A percentile compares a stretch with the other conserved stretches of the same genome.
These are phyloP conservation scores for Nakaseomyces nivariensis DNA, from an alignment of 1,139 yeast species.

Conservation along the genomic window DNA sequence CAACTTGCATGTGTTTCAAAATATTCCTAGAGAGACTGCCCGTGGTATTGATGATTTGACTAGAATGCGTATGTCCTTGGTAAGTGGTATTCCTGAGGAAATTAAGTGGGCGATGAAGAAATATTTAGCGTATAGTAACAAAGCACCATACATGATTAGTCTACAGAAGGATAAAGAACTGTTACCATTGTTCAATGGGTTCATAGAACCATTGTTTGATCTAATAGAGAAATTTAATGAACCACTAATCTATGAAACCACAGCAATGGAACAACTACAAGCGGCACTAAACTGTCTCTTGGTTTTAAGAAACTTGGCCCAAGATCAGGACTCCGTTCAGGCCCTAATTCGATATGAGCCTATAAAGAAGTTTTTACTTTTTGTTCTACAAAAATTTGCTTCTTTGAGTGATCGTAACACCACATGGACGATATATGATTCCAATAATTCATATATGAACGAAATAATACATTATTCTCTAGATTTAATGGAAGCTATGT, in stretches of 20 bases:
- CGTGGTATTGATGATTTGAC: constrained; percentile 48
- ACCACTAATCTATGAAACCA: constrained; percentile 16
- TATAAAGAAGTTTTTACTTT: constrained; percentile 37
- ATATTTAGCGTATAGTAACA: constrained; percentile 27
- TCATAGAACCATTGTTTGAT: constrained; percentile 17
- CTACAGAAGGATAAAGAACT: constrained; percentile 23
- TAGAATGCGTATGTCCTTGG: constrained; percentile 48
- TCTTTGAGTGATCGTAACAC: constrained; percentile 2
- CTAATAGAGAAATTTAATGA: constrained; percentile 18
- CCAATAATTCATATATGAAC: constrained; percentile 31
- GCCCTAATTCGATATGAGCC: constrained; percentile 49
- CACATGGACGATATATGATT: constrained; percentile 17
- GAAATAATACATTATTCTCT: constrained; percentile 64
- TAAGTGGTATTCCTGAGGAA: constrained; percentile 45
- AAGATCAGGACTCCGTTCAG: constrained; percentile 77
- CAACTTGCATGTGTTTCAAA: constrained; percentile 26
- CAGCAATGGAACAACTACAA: constrained; percentile 17
- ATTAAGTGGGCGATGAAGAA: constrained; percentile 48
- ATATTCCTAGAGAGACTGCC: constrained; percentile 25
- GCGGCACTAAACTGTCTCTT: constrained; percentile 31
- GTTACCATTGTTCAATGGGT: constrained; percentile 20
- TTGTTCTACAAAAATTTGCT: constrained; percentile 22
- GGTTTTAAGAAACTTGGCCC: constrained; percentile 68
- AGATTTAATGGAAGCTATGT: constrained; percentile 76
- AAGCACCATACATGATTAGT: constrained; percentile 29